These are phyloP conservation scores for Penicillium salamii DNA, from an alignment of 495 filamentous ascomycete genomes.

Conservation along the genomic window DNA sequence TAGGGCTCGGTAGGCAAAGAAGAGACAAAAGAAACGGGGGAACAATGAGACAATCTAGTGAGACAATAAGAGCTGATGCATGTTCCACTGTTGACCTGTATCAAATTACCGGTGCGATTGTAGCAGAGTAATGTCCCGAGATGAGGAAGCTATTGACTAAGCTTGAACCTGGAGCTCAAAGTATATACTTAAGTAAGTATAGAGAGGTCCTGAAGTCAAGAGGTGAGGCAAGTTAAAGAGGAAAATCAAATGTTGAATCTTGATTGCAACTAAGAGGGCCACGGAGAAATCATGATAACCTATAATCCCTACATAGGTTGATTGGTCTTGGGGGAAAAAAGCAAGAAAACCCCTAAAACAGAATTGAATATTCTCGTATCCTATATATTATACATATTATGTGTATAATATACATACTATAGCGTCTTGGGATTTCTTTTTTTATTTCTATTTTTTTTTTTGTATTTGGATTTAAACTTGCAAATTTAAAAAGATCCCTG, in stretches of 20 bases:
- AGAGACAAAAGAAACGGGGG: constrained; percentile 12
- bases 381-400: not conserved
- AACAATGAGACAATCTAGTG: constrained; percentile 29
- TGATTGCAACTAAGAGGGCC: constrained; percentile 33
- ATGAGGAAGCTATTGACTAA: not conserved
- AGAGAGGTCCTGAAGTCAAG: constrained; percentile 18
- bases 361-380: constrained; percentile 1
- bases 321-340: constrained; percentile 21
- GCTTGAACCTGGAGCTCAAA: constrained; percentile 5
- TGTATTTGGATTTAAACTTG: no score
- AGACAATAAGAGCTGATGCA: constrained; percentile 35
- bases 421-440: not conserved
- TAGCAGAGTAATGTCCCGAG: constrained; percentile 4
- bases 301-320: constrained; percentile 15
- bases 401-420: constrained; percentile 1
- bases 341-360: constrained; percentile 4
- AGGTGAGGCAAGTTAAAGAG: constrained; percentile 32
- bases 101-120: constrained; percentile 8
- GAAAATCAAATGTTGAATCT: constrained; percentile 23
- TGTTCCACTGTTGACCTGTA: constrained; percentile 30
- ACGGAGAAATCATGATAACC: constrained; percentile 32
- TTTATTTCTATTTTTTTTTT: no score
- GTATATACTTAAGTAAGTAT: no score
- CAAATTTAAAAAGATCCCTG: constrained; percentile 21
- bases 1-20: constrained; percentile 10